Base-by-base conservation (phyloP, 257 asterid genomes). In the Scutellaria barbata region DNA sequence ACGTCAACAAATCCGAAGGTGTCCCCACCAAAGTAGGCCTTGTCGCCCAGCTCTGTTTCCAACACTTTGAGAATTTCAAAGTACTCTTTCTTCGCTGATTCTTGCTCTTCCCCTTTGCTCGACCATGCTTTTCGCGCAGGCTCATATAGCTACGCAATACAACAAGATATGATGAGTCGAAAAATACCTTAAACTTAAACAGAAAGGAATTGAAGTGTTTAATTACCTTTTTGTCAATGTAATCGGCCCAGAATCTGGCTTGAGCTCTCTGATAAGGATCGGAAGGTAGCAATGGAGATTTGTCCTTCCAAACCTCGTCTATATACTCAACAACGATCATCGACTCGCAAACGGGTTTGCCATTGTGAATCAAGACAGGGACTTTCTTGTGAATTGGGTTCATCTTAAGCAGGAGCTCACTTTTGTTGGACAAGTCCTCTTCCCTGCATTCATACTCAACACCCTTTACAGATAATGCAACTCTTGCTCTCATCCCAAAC, bases 261-360 rank as follows among this genome's bases (percentile, higher is more conserved):
- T 72, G 76, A 8, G 74, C 66, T 69, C 59, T 78, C 16, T 76
- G 33, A 64, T 80, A 80, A 65, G 81, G 84, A 65, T 76, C 74
- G 5, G 81, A 73, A 8, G 91, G 87, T 72, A 86, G 14, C 53
- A 84, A 51, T 0, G 88, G 85, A 59, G 77, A 22, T 6, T 72
- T 68, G 2, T 57, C 64, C 50, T 59, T 77, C 93, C 89, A 85
- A 22, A 79, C 80, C 60, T 86, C 87, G 35, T 86, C 95, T 11
- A 88, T 81, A 73, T 88, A 88, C 68, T 84, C 70, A 41, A 88
- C 85, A 25, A 79, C 81, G 10, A 77, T 55, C 17, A 71, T 74
- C 0, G 90, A 88, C 56, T 88, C 95, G 57, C 84, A 82, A 42
- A 88, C 18, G 43, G 87, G 83, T 7, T 88, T 88, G 4, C 85